A percentile compares a stretch with the other conserved stretches of the same genome.
Conservation (phyloP, 139 green algal species). For the Microglena sp. region DNA sequence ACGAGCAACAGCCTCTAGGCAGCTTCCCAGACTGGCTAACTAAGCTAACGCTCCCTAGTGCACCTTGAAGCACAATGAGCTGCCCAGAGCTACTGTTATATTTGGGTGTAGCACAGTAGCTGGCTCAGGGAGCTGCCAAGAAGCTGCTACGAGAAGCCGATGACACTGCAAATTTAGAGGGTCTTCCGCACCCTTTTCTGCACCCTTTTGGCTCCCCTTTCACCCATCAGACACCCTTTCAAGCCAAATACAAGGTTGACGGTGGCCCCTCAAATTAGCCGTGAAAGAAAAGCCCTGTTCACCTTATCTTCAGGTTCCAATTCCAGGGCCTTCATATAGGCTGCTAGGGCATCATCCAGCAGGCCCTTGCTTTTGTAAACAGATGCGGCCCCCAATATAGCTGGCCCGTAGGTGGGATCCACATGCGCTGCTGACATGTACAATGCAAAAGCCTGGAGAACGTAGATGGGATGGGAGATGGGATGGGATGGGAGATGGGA, state of each 20-base stretch:
- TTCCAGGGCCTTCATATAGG: constrained; percentile 20
- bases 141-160: too few species aligned
- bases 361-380: constrained; percentile 58
- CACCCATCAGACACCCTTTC: background rate
- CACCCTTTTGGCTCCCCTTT: background rate
- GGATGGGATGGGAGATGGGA: background rate
- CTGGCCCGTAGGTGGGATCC: constrained; percentile 26
- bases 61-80: too few species aligned
- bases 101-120: too few species aligned
- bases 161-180: background rate
- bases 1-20: too few species aligned
- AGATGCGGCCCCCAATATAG: constrained; percentile 39
- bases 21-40: too few species aligned
- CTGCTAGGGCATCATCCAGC: constrained; percentile 41
- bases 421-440: constrained; percentile 44
- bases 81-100: too few species aligned
- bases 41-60: too few species aligned
- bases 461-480: background rate
- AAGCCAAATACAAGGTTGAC: too few species aligned
- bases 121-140: too few species aligned
- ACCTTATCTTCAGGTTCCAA: constrained; percentile 12
- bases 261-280: too few species aligned
- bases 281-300: background rate
- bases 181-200: background rate
- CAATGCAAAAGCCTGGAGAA: constrained; percentile 54